Base-by-base conservation (phyloP, 2,329 filamentous ascomycete genomes). In the Arthroderma sp. region DNA sequence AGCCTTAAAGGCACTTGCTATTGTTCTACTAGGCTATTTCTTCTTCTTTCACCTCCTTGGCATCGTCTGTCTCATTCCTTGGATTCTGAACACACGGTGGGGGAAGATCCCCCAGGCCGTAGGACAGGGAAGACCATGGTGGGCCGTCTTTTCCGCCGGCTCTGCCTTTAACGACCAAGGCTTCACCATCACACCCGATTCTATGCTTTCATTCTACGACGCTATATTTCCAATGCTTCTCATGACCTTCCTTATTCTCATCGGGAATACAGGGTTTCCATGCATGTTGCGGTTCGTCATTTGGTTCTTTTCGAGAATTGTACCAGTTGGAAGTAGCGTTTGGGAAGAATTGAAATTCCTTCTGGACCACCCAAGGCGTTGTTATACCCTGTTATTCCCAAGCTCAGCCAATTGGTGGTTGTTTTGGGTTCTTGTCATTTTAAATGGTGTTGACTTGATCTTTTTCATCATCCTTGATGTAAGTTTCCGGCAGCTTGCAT, bases 161-260 rank as follows among this genome's bases (percentile, higher is more conserved):
- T 93, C 90, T 41, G 81, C 90, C 57, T 96, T 98, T 72, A 96
- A 91, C 72, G 91, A 98, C 74, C 74, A 97, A n/a, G 93, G 93
- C 9, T 91, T 90, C 65, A 91, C 91, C 1, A 76, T 98, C 62
- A 97, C 90, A 0, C 86, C 91, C 0, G 88, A 97, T 72, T 96
- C 90, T 63, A 96, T 98, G 90, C 80, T 83, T 43, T 91, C 88
- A 0, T 97, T 97, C 70, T 84, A 88, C 64, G 80, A 76, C 7
- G 88, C 89, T 0, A 76, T 86, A 5, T 86, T 88, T 64, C 83
- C 86, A 0, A 76, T 97, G 49, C 76, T 96, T 21, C 68, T 93
- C 44, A 82, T 90, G 72, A 83, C 83, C 5, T 95, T 95, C 64
- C 79, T 97, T 43, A 93, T 97, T 67, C 83, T 97, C 60, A 89